Conservation (phyloP, 352 stramenopile species). For the Phytophthora hibernalis region DNA sequence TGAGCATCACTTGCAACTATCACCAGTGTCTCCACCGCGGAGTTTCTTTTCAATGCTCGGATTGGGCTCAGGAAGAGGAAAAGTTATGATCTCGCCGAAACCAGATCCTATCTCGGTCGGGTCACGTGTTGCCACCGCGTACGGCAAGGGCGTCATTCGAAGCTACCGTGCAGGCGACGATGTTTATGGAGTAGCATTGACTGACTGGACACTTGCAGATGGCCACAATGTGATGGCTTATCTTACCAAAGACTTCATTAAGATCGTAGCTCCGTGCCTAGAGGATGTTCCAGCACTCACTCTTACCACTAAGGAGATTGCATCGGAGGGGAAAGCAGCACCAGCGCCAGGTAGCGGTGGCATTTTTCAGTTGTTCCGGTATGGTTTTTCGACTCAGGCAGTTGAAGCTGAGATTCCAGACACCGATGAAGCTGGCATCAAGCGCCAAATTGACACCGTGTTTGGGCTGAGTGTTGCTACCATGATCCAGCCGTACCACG, state of each 20-base stretch:
- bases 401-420: slow-evolving; percentile 42
- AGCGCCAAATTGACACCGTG: slow-evolving; percentile 56
- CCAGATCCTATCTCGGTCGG: slow-evolving; percentile 33
- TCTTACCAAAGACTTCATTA: slow-evolving; percentile 55
- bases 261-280: slow-evolving; percentile 29
- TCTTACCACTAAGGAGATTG: slow-evolving; percentile 31
- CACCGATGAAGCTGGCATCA: slow-evolving; percentile 46
- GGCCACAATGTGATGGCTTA: slow-evolving; percentile 58
- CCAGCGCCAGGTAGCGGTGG: slow-evolving; percentile 51
- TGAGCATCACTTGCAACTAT: slow-evolving; percentile 57
- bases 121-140: slow-evolving; percentile 59
- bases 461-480: slow-evolving; percentile 62
- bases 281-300: slow-evolving; percentile 50
- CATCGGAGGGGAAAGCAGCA: slow-evolving; percentile 12
- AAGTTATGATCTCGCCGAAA: slow-evolving; percentile 10
- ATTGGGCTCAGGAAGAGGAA: slow-evolving; percentile 38
- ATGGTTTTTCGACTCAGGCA: slow-evolving; percentile 30
- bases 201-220: slow-evolving; percentile 53
- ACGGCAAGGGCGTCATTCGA: slow-evolving; percentile 64
- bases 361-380: slow-evolving; percentile 77
- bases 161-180: slow-evolving; percentile 52
- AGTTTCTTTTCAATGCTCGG: slow-evolving; percentile 79
- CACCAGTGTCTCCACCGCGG: slow-evolving; percentile 59
- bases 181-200: slow-evolving; percentile 60
- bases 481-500: slow-evolving; percentile 61